Evolutionary conservation across 2,329 filamentous ascomycete species (phyloP).

Genomic region (Dothistroma septosporum): DNA sequence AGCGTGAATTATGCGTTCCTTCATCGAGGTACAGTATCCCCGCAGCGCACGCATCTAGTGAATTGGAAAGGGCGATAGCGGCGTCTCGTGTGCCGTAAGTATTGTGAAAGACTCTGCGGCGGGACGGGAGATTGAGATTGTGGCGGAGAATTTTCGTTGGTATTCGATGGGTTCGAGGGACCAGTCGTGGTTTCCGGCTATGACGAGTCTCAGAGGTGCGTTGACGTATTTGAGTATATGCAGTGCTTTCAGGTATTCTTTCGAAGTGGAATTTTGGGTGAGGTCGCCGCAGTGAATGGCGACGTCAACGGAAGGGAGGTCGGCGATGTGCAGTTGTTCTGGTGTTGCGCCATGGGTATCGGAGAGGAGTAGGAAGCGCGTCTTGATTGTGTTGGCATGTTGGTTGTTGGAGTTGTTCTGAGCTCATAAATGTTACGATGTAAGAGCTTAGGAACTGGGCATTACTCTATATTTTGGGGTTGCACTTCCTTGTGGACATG

Average conservation of each 20-base stretch:
- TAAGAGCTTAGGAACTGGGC: background rate
- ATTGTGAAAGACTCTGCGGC: slow-evolving; percentile 4
- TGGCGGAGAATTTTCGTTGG: slow-evolving; percentile 9
- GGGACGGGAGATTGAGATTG: background rate
- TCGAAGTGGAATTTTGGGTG: slow-evolving; percentile 47
- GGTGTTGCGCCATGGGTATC: slow-evolving; percentile 38
- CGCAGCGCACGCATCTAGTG: slow-evolving; percentile 36
- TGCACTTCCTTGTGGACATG: too few relatives aligned
- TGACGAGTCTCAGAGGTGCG: slow-evolving; percentile 57
- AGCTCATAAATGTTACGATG: background rate
- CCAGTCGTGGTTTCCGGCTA: slow-evolving; percentile 61
- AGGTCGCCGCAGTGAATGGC: slow-evolving; percentile 58
- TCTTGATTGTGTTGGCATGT: slow-evolving; percentile 16
- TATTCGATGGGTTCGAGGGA: slow-evolving; percentile 45
- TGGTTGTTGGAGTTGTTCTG: background rate
- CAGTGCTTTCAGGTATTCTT: slow-evolving; percentile 48
- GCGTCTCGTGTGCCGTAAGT: slow-evolving; percentile 15
- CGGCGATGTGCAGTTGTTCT: background rate
- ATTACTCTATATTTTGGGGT: too few relatives aligned
- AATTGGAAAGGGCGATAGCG: slow-evolving; percentile 20
- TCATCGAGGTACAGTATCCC: slow-evolving; percentile 56
- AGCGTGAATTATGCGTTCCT: slow-evolving; percentile 47
- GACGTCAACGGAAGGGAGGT: slow-evolving; percentile 49
- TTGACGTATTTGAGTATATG: slow-evolving; percentile 47
- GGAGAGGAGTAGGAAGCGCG: slow-evolving; percentile 43